These are phyloP conservation scores for Podila minutissima DNA, from an alignment of 192 early-diverging fungal species.

Conservation along the genomic window DNA sequence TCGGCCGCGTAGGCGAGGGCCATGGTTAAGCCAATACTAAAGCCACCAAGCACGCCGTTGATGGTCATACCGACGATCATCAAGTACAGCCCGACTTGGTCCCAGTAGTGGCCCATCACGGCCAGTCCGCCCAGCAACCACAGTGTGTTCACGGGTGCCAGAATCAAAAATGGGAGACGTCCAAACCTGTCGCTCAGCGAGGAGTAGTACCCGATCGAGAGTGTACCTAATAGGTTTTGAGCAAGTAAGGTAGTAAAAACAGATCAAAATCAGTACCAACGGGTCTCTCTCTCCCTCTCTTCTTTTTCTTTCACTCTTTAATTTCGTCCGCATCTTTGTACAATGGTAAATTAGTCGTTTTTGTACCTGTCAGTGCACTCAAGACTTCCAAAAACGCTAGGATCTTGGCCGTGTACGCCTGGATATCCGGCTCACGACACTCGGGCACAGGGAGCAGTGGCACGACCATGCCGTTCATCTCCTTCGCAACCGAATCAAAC, in stretches of 20 bases:
- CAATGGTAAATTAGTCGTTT: too few relatives aligned
- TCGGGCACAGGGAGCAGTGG: background rate
- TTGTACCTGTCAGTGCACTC: constrained; percentile 23
- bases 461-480: background rate
- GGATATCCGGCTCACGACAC: constrained; percentile 23
- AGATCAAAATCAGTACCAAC: too few relatives aligned
- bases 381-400: constrained; percentile 22
- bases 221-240: constrained; percentile 2
- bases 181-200: constrained; percentile 44
- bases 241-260: too few relatives aligned
- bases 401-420: constrained; percentile 26
- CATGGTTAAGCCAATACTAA: constrained; percentile 16
- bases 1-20: constrained; percentile 38
- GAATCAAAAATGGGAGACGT: constrained; percentile 18
- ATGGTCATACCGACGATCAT: constrained; percentile 1
- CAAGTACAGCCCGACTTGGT: constrained; percentile 28
- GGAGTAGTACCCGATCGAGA: constrained; percentile 34
- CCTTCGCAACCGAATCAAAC: background rate
- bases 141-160: constrained; percentile 1
- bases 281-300: too few relatives aligned
- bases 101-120: constrained; percentile 31
- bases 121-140: constrained; percentile 7
- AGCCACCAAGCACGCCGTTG: constrained; percentile 20
- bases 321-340: background rate
- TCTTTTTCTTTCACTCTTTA: too few relatives aligned